These are phyloP conservation scores for Cladophialophora exuberans DNA, from an alignment of 2,329 filamentous ascomycete genomes.

Conservation along the genomic window DNA sequence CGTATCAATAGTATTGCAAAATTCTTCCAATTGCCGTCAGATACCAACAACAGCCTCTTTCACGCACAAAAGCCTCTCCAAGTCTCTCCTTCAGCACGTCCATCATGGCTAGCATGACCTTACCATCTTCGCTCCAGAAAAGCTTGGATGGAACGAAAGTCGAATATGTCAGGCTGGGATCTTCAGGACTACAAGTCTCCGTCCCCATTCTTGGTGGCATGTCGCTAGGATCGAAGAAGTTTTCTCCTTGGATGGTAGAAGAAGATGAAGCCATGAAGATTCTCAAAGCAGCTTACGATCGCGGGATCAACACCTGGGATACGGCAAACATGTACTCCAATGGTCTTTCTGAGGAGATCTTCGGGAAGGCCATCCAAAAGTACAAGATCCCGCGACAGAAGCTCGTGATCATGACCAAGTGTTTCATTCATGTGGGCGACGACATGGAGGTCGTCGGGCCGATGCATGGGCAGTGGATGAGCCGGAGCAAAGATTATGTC, in stretches of 20 bases:
- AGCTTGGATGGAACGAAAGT: conserved; percentile 52
- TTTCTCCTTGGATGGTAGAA: conserved; percentile 35
- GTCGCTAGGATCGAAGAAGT: conserved; percentile 45
- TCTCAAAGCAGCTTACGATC: conserved; percentile 34
- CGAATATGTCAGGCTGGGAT: conserved; percentile 55
- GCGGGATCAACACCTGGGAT: conserved; percentile 46
- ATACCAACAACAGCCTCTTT: too few relatives aligned
- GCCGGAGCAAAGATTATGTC: conserved; percentile 54
- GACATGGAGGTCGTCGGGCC: conserved; percentile 33
- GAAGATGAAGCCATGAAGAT: conserved; percentile 32
- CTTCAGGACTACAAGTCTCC: conserved; percentile 59
- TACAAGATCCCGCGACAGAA: conserved; percentile 61
- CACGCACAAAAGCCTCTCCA: too few relatives aligned
- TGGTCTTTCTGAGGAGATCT: conserved; percentile 66
- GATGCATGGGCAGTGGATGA: conserved; percentile 46
- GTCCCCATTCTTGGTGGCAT: conserved; percentile 62
- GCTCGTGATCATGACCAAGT: conserved; percentile 63
- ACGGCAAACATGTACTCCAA: conserved; percentile 54
- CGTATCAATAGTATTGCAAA: too few relatives aligned
- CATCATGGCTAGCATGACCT: too few relatives aligned
- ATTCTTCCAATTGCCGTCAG: too few relatives aligned
- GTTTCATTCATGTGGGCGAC: conserved; percentile 46
- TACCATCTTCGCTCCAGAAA: conserved; percentile 31
- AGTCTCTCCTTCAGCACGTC: too few relatives aligned
- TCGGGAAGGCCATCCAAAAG: conserved; percentile 68